Base-by-base conservation (phyloP, 2,329 filamentous ascomycete species). In the Ambrosiella beaveri region DNA sequence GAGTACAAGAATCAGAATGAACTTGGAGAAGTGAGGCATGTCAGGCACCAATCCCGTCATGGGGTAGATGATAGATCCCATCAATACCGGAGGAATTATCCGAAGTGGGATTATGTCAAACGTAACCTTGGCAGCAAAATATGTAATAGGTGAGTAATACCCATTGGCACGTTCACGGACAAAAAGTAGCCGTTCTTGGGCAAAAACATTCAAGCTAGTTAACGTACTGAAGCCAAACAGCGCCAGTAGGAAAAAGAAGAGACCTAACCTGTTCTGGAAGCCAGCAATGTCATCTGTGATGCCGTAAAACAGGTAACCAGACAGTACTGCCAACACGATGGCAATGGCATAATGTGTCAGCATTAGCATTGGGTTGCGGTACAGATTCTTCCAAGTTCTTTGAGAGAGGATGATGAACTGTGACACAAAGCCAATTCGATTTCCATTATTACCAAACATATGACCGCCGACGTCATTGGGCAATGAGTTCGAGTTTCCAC, bases 331-430 rank as follows among this genome's bases (percentile, higher is more conserved):
- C 5, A 98, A 79, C 0, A 97, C 73, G 61, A 98, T 97, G 7
- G 93, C 89, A 64, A 96, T 97, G 41, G 93, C 93, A 67, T 97
- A 98, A 71, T 98, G 93, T 0, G 90, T 96, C 59, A 98, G 79
- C 93, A 98, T 98, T 61, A 98, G 75, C 80, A 97, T 90, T 1
- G 93, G 93, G 68, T 98, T 96, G 59, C 93, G 84, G 73, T 98
- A 97, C 6, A 98, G 77, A 67, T 98, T 98, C 67, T 86, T 89
- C 91, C 91, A 98, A 0, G 93, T 98, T 51, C 93, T 82, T 65
- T 83, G 79, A 0, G 91, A 95, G 11, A 98, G 75, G 64, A 98
- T 96, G 57, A 84, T 67, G 70, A 98, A 97, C 69, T 98, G 93
- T 49, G 84, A 78, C 7, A 78, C 65, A 63, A 90, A 83, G 52